Evolutionary conservation across 345 rosid genomes (phyloP).

Genomic region (Salix viminalis): DNA sequence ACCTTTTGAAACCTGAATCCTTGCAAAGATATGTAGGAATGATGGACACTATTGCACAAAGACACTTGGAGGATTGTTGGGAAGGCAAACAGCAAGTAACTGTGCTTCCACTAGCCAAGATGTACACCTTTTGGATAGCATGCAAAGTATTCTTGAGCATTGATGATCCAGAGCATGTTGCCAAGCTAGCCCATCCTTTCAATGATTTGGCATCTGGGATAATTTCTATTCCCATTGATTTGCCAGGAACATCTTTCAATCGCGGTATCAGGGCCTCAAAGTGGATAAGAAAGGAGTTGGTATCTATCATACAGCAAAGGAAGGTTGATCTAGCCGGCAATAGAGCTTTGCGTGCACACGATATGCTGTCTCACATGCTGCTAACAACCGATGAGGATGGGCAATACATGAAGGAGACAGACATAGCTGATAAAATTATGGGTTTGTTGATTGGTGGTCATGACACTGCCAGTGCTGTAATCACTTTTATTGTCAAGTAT

Average conservation of each 20-base stretch:
- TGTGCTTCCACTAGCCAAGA: conserved; percentile 19
- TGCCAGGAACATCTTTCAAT: conserved; percentile 23
- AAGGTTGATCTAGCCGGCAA: conserved; percentile 12
- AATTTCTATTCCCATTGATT: conserved; percentile 15
- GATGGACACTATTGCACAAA: conserved; percentile 17
- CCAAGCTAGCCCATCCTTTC: conserved; percentile 12
- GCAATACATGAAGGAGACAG: conserved; percentile 4
- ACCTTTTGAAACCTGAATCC: conserved; percentile 21
- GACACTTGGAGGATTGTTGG: conserved; percentile 18
- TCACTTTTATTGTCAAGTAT: conserved; percentile 18
- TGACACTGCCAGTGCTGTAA: conserved; percentile 21
- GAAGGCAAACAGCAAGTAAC: conserved; percentile 5
- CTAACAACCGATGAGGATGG: conserved; percentile 13
- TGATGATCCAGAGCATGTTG: conserved; percentile 4
- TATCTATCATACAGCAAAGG: conserved; percentile 13
- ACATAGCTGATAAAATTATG: conserved; percentile 4
- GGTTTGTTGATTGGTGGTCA: conserved; percentile 24
- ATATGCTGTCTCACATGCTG: conserved; percentile 20
- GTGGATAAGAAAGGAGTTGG: conserved; percentile 10
- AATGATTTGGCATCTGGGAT: conserved; percentile 15
- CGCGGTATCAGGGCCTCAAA: conserved; percentile 11
- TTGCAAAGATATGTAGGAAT: conserved; percentile 9
- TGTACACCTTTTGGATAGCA: conserved; percentile 18
- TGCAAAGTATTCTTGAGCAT: conserved; percentile 20
- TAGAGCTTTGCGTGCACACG: not conserved